Conservation (phyloP, 352 stramenopile species). For the Phytophthora hibernalis region DNA sequence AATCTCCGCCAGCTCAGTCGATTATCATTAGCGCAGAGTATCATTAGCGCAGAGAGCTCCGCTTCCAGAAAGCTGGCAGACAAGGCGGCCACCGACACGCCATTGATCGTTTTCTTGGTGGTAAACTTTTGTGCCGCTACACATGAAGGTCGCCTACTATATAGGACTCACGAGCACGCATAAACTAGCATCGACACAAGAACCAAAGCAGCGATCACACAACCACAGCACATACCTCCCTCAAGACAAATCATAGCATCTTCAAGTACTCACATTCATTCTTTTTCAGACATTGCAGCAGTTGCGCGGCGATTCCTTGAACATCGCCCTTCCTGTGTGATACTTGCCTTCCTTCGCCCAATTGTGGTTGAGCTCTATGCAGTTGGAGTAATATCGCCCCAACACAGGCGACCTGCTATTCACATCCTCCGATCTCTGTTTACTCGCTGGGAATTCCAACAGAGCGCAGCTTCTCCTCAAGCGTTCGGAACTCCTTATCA, state of each 20-base stretch:
- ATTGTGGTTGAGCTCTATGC: conserved; percentile 21
- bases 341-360: conserved; percentile 3
- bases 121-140: neutral
- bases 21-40: neutral
- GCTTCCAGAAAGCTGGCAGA: conserved; percentile 13
- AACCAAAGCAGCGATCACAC: neutral
- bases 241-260: conserved; percentile 6
- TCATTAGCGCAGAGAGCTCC: neutral
- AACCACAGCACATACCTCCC: neutral
- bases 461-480: conserved; percentile 85
- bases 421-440: conserved; percentile 9
- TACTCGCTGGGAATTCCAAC: conserved; percentile 85
- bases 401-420: conserved; percentile 16
- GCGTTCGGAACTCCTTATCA: conserved; percentile 82
- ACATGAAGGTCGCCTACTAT: neutral
- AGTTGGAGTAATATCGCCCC: conserved; percentile 9
- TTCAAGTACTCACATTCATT: conserved; percentile 39
- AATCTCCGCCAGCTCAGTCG: conserved; percentile 22
- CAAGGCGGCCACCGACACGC: neutral
- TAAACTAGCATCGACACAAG: neutral
- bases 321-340: conserved; percentile 2
- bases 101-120: neutral
- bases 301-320: conserved; percentile 9
- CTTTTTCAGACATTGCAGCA: conserved; percentile 21
- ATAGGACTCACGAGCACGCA: neutral